Evolutionary conservation across 176 grass and related monocot genomes (phyloP).

Genomic region (Metroxylon sagu): DNA sequence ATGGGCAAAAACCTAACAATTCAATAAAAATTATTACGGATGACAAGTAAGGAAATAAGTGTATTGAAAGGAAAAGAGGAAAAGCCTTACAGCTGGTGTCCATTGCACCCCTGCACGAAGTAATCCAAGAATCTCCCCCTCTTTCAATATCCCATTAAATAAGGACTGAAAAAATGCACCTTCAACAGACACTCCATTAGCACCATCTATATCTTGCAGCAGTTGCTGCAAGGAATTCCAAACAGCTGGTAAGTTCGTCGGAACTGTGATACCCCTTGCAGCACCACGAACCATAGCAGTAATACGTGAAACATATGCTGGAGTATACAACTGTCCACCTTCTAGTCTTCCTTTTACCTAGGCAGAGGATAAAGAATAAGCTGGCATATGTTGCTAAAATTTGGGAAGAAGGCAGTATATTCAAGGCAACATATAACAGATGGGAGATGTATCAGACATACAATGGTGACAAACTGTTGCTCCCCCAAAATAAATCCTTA

Average conservation of each 20-base stretch:
- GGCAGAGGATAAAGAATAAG: slow-evolving; percentile 3
- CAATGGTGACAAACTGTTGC: too few relatives aligned
- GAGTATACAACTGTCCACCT: slow-evolving; percentile 91
- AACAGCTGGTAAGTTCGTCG: slow-evolving; percentile 73
- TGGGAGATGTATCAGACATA: too few relatives aligned
- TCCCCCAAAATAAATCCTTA: too few relatives aligned
- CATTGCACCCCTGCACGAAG: slow-evolving; percentile 79
- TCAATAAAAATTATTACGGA: not conserved
- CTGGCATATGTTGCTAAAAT: not conserved
- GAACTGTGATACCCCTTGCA: slow-evolving; percentile 77
- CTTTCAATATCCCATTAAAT: slow-evolving; percentile 86
- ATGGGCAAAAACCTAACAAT: slow-evolving; percentile 80
- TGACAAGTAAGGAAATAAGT: too few relatives aligned
- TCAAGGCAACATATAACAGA: too few relatives aligned
- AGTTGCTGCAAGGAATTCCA: slow-evolving; percentile 94
- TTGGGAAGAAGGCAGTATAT: too few relatives aligned
- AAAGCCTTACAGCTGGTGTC: slow-evolving; percentile 83
- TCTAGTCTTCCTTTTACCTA: slow-evolving; percentile 95
- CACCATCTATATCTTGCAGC: slow-evolving; percentile 81
- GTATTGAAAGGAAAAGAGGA: slow-evolving; percentile 21
- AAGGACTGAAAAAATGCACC: slow-evolving; percentile 86
- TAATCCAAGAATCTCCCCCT: slow-evolving; percentile 60
- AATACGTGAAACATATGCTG: slow-evolving; percentile 78
- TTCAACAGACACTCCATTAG: slow-evolving; percentile 85
- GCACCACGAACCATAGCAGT: slow-evolving; percentile 92